Conservation (phyloP, 441 rosid species). For the Bocquillonia castaneifolia region DNA sequence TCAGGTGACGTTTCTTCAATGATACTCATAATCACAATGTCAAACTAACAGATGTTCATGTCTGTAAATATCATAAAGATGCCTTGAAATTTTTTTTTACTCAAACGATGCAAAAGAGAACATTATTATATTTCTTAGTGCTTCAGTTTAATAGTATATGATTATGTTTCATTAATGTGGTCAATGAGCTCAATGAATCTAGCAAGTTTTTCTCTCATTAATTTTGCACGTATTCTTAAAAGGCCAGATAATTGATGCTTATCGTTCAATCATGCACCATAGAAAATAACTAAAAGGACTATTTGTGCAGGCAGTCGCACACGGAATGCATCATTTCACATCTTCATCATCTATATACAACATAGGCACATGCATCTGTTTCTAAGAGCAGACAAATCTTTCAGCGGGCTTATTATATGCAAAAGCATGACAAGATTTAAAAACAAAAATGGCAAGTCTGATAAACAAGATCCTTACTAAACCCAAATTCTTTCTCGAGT, state of each 20-base stretch:
- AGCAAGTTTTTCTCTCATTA: not conserved
- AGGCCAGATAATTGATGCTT: not conserved
- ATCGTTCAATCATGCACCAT: not conserved
- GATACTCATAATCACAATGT: not conserved
- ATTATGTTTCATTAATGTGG: not conserved
- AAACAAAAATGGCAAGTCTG: not conserved
- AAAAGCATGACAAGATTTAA: not conserved
- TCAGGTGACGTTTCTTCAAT: not conserved
- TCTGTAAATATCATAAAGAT: not conserved
- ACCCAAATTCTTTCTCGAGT: constrained; percentile 91
- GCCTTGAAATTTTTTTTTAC: too few species aligned
- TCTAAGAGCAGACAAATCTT: not conserved
- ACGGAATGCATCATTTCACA: not conserved
- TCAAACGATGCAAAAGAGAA: too few species aligned
- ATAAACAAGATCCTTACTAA: constrained; percentile 41
- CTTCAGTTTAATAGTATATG: not conserved
- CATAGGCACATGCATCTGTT: not conserved
- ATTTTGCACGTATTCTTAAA: not conserved
- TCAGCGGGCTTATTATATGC: not conserved
- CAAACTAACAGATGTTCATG: constrained; percentile 1
- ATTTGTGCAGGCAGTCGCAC: not conserved
- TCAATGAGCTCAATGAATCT: not conserved
- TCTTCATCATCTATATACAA: not conserved
- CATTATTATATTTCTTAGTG: not conserved
- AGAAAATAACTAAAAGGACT: not conserved